Conservation (phyloP, 495 filamentous ascomycete species). For the Elasticomyces elasticus region DNA sequence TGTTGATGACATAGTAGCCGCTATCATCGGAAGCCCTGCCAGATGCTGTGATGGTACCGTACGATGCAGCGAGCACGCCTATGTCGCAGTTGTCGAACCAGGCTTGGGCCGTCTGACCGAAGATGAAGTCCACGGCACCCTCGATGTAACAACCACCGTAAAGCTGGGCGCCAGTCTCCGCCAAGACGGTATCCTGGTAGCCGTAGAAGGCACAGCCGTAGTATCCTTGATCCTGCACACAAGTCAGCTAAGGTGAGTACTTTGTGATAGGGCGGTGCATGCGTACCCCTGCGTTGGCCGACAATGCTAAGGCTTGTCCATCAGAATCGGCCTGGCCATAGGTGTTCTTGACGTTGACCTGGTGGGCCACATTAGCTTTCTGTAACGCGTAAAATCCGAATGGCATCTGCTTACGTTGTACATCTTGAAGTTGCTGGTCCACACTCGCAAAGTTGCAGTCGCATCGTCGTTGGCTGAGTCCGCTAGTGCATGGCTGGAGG, state of each 20-base stretch:
- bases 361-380: background rate
- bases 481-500: slow-evolving; percentile 35
- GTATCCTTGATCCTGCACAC: slow-evolving; percentile 39
- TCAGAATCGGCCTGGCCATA: slow-evolving; percentile 36
- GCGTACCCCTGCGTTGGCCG: slow-evolving; percentile 36
- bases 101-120: slow-evolving; percentile 48
- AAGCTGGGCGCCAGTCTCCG: slow-evolving; percentile 48
- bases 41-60: slow-evolving; percentile 45
- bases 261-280: background rate
- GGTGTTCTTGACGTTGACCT: slow-evolving; percentile 48
- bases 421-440: slow-evolving; percentile 40
- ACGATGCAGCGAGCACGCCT: slow-evolving; percentile 37
- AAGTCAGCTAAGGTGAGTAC: background rate
- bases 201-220: slow-evolving; percentile 49
- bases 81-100: slow-evolving; percentile 56
- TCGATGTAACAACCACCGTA: slow-evolving; percentile 46
- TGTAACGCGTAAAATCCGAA: background rate
- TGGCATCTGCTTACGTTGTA: slow-evolving; percentile 40
- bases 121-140: slow-evolving; percentile 59
- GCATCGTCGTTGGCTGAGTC: slow-evolving; percentile 33
- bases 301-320: slow-evolving; percentile 49
- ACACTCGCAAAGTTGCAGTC: slow-evolving; percentile 46
- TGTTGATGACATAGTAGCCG: slow-evolving; percentile 56
- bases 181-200: slow-evolving; percentile 54
- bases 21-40: slow-evolving; percentile 44